A percentile compares a stretch with the other conserved stretches of the same genome.
phyloP scores from a whole-genome alignment of 139 green algal genomes.

The Asterochloris sp. region DNA sequence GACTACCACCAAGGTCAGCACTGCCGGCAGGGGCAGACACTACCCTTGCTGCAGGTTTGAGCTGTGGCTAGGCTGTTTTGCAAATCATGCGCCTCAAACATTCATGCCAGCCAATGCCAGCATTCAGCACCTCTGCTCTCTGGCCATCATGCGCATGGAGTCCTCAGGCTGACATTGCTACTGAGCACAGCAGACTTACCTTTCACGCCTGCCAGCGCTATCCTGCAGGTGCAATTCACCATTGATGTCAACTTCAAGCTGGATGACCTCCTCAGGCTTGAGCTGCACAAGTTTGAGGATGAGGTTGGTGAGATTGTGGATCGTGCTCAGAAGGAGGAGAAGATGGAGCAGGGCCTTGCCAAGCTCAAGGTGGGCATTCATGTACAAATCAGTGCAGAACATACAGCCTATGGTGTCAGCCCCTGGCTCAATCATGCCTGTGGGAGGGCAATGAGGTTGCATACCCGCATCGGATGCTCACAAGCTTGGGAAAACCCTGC shows the following conservation, averaged over 20 bases:
- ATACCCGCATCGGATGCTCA: no score
- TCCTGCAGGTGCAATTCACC: slow-evolving; percentile 67
- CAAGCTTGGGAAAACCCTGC: no score
- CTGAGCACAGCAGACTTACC: no score
- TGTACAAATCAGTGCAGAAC: not conserved
- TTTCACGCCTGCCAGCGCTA: no score
- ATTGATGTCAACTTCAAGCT: slow-evolving; percentile 82
- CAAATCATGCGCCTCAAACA: no score
- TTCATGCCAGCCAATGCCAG: no score
- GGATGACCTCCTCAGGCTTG: slow-evolving; percentile 75
- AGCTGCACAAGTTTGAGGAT: slow-evolving; percentile 91
- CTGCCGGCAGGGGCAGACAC: not conserved
- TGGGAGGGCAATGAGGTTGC: no score
- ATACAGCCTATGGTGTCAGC: not conserved
- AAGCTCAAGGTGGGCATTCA: slow-evolving; percentile 28
- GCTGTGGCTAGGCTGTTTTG: no score
- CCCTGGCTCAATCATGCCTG: not conserved
- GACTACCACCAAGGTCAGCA: slow-evolving; percentile 52
- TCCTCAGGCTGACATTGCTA: no score
- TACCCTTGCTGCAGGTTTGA: no score
- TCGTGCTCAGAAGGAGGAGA: slow-evolving; percentile 78
- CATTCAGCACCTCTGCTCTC: no score
- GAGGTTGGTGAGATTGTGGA: slow-evolving; percentile 91
- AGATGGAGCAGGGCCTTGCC: slow-evolving; percentile 57
- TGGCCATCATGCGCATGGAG: no score